Base-by-base conservation (phyloP, 495 filamentous ascomycete species). In the Aspergillus haitiensis region DNA sequence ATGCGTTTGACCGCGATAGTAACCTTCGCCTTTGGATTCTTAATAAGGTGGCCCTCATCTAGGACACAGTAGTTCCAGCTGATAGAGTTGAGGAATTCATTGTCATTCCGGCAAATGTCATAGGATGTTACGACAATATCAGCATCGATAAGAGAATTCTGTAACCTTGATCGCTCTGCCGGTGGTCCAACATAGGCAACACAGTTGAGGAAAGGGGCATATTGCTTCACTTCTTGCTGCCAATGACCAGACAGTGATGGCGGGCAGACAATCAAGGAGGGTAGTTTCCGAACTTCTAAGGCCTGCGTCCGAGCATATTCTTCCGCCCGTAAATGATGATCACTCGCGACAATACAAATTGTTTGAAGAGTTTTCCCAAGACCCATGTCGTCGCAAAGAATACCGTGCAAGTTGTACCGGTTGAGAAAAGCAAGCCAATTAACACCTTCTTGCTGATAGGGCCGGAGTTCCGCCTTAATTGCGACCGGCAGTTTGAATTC, bases 401-500 rank as follows among this genome's bases (percentile, higher is more conserved):
- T 96, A 40, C 94, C 94, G 64, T 98, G 94, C 13, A 98, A 84
- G 71, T 98, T 91, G 68, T 97, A 98, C 39, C 91, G 92, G 67
- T 98, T 98, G 64, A 98, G 87, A 79, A 98, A 98, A 51, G 93
- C 86, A 47, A 98, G 87, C 94, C 94, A 98, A 69, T 98, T 98
- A 72, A 98, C 93, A 73, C 94, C 94, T 47, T 98, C 94, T 72
- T 98, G 94, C 72, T 98, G 94, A 67, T 98, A 98, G 1, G 92
- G 94, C 62, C 94, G 87, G 21, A 98, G 83, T 53, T 93, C 89
- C 0, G 94, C 95, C 74, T 98, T 98, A 74, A 98, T 98, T 37
- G 92, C 86, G 54, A 98, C 95, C 2, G 95, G 94, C 47, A 98
- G 90, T 54, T 88, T 73, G 72, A 98, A 98, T 1, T 90, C 81